These are phyloP conservation scores for Botrytis paeoniae DNA, from an alignment of 2,329 filamentous ascomycete genomes.

Conservation along the genomic window DNA sequence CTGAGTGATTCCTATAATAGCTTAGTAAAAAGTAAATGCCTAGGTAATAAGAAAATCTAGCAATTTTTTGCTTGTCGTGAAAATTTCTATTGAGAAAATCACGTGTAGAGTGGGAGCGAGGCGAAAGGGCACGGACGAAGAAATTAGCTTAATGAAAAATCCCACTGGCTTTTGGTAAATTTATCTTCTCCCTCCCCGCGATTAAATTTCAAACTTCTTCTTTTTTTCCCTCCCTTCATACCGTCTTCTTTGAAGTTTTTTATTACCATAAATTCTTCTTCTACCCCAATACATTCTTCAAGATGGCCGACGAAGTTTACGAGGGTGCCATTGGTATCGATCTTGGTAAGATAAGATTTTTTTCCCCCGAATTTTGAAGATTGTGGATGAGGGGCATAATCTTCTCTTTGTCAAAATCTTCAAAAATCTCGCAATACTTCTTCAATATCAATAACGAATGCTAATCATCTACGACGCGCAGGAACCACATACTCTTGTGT, in stretches of 20 bases:
- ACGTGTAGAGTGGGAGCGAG: slow-evolving; percentile 7
- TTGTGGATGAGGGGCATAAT: slow-evolving; percentile 13
- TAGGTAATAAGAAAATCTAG: not conserved
- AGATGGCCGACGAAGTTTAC: slow-evolving; percentile 97
- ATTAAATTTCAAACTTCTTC: slow-evolving; percentile 15
- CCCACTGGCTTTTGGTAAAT: slow-evolving; percentile 13
- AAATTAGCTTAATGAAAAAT: slow-evolving; percentile 16
- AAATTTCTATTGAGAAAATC: not conserved
- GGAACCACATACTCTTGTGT: slow-evolving; percentile 99
- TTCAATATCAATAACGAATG: not conserved
- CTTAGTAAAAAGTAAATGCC: not conserved
- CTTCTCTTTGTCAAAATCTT: slow-evolving; percentile 9
- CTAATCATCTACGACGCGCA: slow-evolving; percentile 43
- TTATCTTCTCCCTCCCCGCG: slow-evolving; percentile 23
- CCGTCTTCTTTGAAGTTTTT: slow-evolving; percentile 20
- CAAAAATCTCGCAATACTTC: not conserved
- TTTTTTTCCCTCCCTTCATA: slow-evolving; percentile 14
- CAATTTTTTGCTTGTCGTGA: slow-evolving; percentile 7
- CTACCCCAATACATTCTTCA: slow-evolving; percentile 40
- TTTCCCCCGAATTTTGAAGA: not conserved
- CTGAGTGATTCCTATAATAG: not conserved
- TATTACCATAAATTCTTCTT: slow-evolving; percentile 24
- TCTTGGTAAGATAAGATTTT: slow-evolving; percentile 66
- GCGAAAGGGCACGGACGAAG: slow-evolving; percentile 8
- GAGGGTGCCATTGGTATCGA: slow-evolving; percentile 99